phyloP scores from a whole-genome alignment of 1,284 basidiomycete species.

The Trametes versicolor region DNA sequence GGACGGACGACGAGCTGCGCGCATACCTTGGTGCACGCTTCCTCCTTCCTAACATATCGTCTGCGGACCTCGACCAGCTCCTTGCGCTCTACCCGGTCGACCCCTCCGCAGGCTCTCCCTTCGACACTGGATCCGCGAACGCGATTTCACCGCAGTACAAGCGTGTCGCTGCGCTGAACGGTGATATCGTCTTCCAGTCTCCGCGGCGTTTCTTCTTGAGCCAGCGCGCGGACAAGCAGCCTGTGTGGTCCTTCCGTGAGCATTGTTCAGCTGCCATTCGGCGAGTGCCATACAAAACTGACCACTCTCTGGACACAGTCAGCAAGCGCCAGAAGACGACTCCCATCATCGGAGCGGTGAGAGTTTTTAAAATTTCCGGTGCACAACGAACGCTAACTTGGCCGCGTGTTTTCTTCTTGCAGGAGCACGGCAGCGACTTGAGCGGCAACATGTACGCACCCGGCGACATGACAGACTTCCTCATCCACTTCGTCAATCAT shows the following conservation, averaged over 20 bases:
- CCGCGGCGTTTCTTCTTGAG: constrained; percentile 60
- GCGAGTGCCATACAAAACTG: background rate
- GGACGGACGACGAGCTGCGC: constrained; percentile 5
- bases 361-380: constrained; percentile 9
- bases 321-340: constrained; percentile 40
- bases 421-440: constrained; percentile 36
- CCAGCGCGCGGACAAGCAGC: constrained; percentile 34
- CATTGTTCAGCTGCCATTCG: constrained; percentile 6
- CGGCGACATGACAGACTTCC: constrained; percentile 31
- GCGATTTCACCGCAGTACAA: constrained; percentile 60
- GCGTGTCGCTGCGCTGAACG: constrained; percentile 58
- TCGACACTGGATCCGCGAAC: constrained; percentile 45
- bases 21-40: constrained; percentile 1
- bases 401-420: background rate
- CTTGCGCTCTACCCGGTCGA: constrained; percentile 57
- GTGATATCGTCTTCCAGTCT: constrained; percentile 62
- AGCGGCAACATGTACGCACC: constrained; percentile 25
- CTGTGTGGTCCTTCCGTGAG: constrained; percentile 36
- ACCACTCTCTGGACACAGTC: constrained; percentile 26
- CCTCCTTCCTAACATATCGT: constrained; percentile 1
- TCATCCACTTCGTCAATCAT: constrained; percentile 39
- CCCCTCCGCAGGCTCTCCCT: constrained; percentile 5
- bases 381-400: background rate
- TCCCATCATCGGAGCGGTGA: constrained; percentile 40
- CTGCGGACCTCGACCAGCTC: background rate